A percentile compares a stretch with the other conserved stretches of the same genome.
Conservation (phyloP, 176 grass and related monocot species). For the Lolium perenne region DNA sequence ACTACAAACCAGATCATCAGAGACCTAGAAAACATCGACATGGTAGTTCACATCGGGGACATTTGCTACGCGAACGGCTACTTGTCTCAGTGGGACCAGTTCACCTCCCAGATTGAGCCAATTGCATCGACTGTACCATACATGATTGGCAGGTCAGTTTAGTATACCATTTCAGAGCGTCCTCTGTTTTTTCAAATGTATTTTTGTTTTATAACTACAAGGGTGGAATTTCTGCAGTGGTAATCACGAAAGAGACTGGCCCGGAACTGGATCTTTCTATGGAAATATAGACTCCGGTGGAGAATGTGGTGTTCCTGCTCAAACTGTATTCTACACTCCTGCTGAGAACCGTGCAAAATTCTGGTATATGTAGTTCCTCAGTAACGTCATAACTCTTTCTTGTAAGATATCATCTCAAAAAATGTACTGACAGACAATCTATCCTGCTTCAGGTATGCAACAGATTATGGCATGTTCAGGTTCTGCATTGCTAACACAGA, state of each 20-base stretch:
- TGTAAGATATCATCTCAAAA: conserved; percentile 11
- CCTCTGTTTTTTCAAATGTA: background rate
- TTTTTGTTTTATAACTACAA: background rate
- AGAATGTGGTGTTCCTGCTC: conserved; percentile 84
- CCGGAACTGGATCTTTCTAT: conserved; percentile 84
- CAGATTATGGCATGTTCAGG: conserved; percentile 77
- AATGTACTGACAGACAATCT: background rate
- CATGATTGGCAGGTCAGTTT: conserved; percentile 81
- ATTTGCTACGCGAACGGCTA: conserved; percentile 83
- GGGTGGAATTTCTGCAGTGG: conserved; percentile 48
- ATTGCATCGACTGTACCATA: conserved; percentile 80
- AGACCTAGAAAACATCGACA: conserved; percentile 78
- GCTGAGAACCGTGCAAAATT: conserved; percentile 85
- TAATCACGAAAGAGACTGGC: conserved; percentile 96
- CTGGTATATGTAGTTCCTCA: conserved; percentile 46
- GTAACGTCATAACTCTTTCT: background rate
- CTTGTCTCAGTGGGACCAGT: conserved; percentile 93
- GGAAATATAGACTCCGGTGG: conserved; percentile 74
- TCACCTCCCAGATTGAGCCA: conserved; percentile 79
- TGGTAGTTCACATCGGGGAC: conserved; percentile 89
- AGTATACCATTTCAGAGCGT: conserved; percentile 22
- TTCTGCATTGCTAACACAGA: conserved; percentile 79
- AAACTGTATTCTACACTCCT: conserved; percentile 94
- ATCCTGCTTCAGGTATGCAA: conserved; percentile 62
- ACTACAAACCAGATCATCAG: conserved; percentile 73